A percentile compares a stretch with the other conserved stretches of the same genome.
Evolutionary conservation across 345 rosid genomes (phyloP).

Genomic region (Salix exigua): DNA sequence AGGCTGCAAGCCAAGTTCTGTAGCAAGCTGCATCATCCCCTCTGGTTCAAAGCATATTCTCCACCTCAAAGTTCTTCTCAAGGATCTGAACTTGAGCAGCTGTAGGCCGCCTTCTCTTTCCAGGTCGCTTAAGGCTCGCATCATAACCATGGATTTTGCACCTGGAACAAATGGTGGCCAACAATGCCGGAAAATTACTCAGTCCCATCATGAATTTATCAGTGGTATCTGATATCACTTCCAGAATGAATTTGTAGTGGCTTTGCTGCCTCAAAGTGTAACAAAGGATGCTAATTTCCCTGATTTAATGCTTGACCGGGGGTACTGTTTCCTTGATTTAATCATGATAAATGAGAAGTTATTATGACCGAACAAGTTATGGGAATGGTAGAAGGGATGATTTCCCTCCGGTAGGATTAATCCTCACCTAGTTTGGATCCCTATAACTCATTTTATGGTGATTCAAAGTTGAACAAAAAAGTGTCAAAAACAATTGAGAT

Average conservation of each 20-base stretch:
- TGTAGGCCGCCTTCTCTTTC: conserved; percentile 62
- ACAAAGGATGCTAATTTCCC: background rate
- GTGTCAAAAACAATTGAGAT: too few species aligned
- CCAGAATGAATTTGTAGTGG: background rate
- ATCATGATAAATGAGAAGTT: too few species aligned
- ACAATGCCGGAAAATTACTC: background rate
- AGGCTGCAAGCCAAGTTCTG: conserved; percentile 69
- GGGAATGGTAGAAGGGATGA: too few species aligned
- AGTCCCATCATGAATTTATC: too few species aligned
- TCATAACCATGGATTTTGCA: conserved; percentile 31
- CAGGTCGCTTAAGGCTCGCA: conserved; percentile 19
- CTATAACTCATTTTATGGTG: too few species aligned
- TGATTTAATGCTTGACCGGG: too few species aligned
- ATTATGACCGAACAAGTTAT: too few species aligned
- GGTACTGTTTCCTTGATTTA: too few species aligned
- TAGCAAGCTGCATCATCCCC: conserved; percentile 61
- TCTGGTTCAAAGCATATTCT: conserved; percentile 73
- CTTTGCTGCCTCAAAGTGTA: background rate
- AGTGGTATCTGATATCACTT: background rate
- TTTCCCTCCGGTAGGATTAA: too few species aligned
- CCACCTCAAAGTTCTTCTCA: conserved; percentile 62
- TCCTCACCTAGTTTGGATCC: too few species aligned
- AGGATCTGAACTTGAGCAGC: conserved; percentile 56
- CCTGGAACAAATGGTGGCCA: conserved; percentile 18
- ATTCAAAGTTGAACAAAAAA: too few species aligned